Conservation (phyloP, 1,139 yeast genomes). For the Suhomyces atakaporum region DNA sequence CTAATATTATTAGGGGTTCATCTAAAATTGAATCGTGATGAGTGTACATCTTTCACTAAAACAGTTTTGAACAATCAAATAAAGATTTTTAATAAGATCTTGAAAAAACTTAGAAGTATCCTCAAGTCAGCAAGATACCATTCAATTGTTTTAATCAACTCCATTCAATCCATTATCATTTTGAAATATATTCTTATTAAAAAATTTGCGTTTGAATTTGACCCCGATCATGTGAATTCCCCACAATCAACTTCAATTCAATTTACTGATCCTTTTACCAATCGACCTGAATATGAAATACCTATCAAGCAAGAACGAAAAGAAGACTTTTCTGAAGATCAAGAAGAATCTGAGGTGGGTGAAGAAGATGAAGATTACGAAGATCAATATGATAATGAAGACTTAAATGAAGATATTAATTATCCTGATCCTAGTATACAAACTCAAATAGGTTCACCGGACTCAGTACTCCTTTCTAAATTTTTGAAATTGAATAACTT, state of each 20-base stretch:
- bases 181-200: conserved; percentile 33
- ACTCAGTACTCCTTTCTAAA: conserved; percentile 1
- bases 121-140: conserved; percentile 16
- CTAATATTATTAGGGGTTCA: conserved; percentile 29
- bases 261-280: conserved; percentile 5
- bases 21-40: conserved; percentile 17
- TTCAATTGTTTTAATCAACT: conserved; percentile 27
- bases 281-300: conserved; percentile 1
- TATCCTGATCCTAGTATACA: conserved; percentile 11
- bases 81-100: conserved; percentile 31
- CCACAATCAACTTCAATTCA: no score
- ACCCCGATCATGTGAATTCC: no score
- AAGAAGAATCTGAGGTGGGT: not conserved
- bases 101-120: conserved; percentile 21
- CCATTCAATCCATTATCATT: conserved; percentile 35
- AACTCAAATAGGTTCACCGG: conserved; percentile 3
- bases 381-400: conserved; percentile 7
- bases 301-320: conserved; percentile 3
- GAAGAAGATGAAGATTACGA: not conserved
- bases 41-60: conserved; percentile 15
- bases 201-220: conserved; percentile 15
- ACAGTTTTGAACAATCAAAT: conserved; percentile 35
- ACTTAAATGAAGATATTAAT: conserved; percentile 21
- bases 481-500: conserved; percentile 24
- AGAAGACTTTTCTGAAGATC: not conserved